Percentiles rank a stretch among this genome's conserved stretches.
phyloP scores from a whole-genome alignment of 2,329 filamentous ascomycete species.

The Teratosphaeria zuluensis region DNA sequence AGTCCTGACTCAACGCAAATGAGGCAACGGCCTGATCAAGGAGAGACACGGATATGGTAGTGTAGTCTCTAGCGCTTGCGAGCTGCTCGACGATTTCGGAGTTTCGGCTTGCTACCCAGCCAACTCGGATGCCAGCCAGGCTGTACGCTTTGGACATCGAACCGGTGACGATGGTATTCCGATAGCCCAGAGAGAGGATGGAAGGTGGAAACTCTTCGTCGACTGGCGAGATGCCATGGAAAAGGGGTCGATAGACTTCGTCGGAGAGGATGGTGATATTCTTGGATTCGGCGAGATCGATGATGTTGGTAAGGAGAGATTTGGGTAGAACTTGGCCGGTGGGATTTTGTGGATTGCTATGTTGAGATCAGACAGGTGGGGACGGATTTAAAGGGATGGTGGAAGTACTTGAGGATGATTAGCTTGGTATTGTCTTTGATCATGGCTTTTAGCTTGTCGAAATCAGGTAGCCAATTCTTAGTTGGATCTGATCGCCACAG shows the following conservation, averaged over 20 bases:
- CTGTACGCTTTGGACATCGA: slow-evolving; percentile 82
- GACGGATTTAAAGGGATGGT: background rate
- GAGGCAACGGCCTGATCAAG: slow-evolving; percentile 70
- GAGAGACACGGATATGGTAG: slow-evolving; percentile 75
- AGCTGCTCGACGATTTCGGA: slow-evolving; percentile 52
- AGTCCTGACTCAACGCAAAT: slow-evolving; percentile 58
- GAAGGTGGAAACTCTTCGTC: slow-evolving; percentile 54
- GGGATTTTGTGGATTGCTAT: slow-evolving; percentile 72
- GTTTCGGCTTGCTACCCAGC: slow-evolving; percentile 69
- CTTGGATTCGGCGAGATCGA: slow-evolving; percentile 52
- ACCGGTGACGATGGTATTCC: slow-evolving; percentile 61
- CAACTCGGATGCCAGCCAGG: slow-evolving; percentile 69
- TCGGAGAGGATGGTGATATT: slow-evolving; percentile 62
- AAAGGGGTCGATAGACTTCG: slow-evolving; percentile 77
- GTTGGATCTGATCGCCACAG: slow-evolving; percentile 61
- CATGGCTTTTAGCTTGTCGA: slow-evolving; percentile 55
- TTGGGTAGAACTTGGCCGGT: slow-evolving; percentile 62
- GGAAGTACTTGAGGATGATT: slow-evolving; percentile 48
- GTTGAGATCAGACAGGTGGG: background rate
- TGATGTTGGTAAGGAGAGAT: slow-evolving; percentile 49
- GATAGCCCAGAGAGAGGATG: slow-evolving; percentile 61
- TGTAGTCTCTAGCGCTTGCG: slow-evolving; percentile 65
- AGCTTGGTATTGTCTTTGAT: slow-evolving; percentile 63
- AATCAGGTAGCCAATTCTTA: slow-evolving; percentile 57
- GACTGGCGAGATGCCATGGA: slow-evolving; percentile 54